These are phyloP conservation scores for Aspergillus wentii DNA, from an alignment of 495 filamentous ascomycete species.

Conservation along the genomic window DNA sequence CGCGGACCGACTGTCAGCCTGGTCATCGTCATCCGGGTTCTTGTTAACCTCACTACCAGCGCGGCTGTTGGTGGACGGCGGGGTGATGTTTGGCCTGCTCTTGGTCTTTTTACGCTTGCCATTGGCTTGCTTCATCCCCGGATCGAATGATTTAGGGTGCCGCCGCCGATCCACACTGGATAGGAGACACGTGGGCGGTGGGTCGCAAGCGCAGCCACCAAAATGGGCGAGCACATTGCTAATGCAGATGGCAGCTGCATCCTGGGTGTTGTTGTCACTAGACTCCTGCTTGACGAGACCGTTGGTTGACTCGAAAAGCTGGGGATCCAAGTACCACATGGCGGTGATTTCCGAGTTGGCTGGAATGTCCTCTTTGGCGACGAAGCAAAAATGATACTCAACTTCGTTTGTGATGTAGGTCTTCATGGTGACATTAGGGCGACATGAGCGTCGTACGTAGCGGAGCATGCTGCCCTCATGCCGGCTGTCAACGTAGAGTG, in stretches of 20 bases:
- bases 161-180: conserved; percentile 68
- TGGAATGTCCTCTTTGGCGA: conserved; percentile 68
- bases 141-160: conserved; percentile 40
- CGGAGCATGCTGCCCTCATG: conserved; percentile 77
- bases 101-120: conserved; percentile 56
- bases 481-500: conserved; percentile 88
- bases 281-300: conserved; percentile 44
- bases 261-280: conserved; percentile 37
- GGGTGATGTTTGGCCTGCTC: conserved; percentile 58
- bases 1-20: conserved; percentile 54
- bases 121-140: conserved; percentile 22
- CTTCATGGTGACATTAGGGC: conserved; percentile 75
- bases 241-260: conserved; percentile 53
- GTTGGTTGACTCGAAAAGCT: conserved; percentile 40
- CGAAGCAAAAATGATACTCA: conserved; percentile 84
- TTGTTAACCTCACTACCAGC: conserved; percentile 69
- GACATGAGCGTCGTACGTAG: conserved; percentile 84
- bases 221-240: conserved; percentile 74
- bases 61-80: conserved; percentile 72
- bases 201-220: conserved; percentile 81
- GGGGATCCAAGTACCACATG: conserved; percentile 58
- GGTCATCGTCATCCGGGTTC: conserved; percentile 45
- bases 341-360: conserved; percentile 59
- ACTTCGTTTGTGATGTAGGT: conserved; percentile 70
- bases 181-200: conserved; percentile 60